Percentiles rank a stretch among this genome's conserved stretches.
Evolutionary conservation across 371 early-diverging fungal genomes (phyloP).

Genomic region (Mucor velutinosus): DNA sequence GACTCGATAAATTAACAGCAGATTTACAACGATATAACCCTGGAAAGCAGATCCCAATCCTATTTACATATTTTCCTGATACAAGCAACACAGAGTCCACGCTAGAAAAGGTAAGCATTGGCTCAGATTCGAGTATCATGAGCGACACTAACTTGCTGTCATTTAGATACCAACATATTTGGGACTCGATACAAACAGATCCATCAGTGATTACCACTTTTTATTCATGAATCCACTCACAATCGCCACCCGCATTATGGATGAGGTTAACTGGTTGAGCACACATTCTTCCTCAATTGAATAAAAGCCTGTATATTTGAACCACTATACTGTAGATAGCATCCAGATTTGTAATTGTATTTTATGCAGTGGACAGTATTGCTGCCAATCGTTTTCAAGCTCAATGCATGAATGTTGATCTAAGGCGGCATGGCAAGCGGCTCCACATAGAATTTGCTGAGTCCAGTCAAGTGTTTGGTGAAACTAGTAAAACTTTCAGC

Average conservation of each 20-base stretch:
- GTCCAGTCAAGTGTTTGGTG: too few species aligned
- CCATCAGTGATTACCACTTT: slow-evolving; percentile 29
- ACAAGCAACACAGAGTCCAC: slow-evolving; percentile 4
- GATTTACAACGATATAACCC: slow-evolving; percentile 22
- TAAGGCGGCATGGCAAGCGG: too few species aligned
- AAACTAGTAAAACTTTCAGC: too few species aligned
- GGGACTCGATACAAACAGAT: slow-evolving; percentile 9
- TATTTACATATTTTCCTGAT: slow-evolving; percentile 40
- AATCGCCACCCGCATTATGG: slow-evolving; percentile 19
- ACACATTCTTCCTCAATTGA: neutral
- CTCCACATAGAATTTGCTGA: too few species aligned
- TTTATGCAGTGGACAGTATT: too few species aligned
- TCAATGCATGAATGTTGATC: too few species aligned
- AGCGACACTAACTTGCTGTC: neutral
- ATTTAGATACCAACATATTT: slow-evolving; percentile 30
- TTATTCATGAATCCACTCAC: slow-evolving; percentile 42
- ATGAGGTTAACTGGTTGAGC: slow-evolving; percentile 37
- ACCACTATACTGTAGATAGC: neutral
- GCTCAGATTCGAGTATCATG: neutral
- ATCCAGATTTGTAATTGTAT: too few species aligned
- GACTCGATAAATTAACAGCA: slow-evolving; percentile 21
- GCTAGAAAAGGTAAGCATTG: slow-evolving; percentile 21
- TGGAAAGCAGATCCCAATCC: slow-evolving; percentile 21
- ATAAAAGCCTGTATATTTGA: neutral
- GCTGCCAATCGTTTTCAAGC: too few species aligned